A percentile compares a stretch with the other conserved stretches of the same genome.
Evolutionary conservation across 176 grass and related monocot genomes (phyloP).

Genomic region (Triticum monococcum): DNA sequence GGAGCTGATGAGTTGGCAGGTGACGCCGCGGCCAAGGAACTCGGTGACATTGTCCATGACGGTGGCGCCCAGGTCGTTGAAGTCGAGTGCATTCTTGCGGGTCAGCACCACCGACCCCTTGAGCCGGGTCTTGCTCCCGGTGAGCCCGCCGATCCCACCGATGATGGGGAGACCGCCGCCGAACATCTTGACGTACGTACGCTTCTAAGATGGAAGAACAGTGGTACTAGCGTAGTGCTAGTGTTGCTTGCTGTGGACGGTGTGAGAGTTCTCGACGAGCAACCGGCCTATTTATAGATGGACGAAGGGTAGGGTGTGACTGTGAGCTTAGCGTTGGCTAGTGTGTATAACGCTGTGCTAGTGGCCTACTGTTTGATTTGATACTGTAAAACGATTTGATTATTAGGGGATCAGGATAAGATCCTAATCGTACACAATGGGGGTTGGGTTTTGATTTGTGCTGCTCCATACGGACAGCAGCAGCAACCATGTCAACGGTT

Average conservation of each 20-base stretch:
- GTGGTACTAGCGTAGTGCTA: no score
- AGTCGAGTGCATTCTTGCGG: constrained; percentile 53
- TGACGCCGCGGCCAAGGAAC: constrained; percentile 38
- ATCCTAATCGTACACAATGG: no score
- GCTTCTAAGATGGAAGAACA: background rate
- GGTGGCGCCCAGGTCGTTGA: constrained; percentile 45
- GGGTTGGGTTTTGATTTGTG: no score
- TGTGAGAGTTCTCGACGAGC: background rate
- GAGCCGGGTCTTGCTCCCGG: background rate
- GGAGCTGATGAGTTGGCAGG: constrained; percentile 58
- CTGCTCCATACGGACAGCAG: no score
- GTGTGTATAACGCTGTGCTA: no score
- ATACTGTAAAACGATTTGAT: no score
- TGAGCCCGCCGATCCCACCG: background rate
- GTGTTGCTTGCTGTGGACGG: background rate
- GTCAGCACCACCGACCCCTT: constrained; percentile 45
- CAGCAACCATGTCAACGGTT: no score
- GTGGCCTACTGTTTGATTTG: no score
- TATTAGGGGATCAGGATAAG: no score
- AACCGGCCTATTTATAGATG: background rate
- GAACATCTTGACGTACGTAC: background rate
- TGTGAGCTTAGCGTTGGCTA: no score
- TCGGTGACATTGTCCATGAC: constrained; percentile 40
- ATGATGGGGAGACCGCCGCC: background rate
- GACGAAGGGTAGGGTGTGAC: background rate